Evolutionary conservation across 306 rosid genomes (phyloP).

Genomic region (Gastrolobium villosum): DNA sequence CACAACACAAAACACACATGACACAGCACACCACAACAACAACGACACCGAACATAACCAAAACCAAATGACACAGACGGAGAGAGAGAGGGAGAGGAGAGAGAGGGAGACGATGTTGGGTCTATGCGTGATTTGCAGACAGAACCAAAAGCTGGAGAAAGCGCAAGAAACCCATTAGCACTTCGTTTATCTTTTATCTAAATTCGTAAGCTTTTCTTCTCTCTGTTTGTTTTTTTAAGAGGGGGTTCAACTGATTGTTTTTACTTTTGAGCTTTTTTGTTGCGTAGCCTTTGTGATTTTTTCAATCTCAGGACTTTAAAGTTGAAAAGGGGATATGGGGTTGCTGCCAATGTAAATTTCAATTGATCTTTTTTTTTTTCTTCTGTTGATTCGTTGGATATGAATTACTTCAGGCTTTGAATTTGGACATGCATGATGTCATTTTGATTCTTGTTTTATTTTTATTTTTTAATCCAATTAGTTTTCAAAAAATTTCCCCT

Average conservation of each 20-base stretch:
- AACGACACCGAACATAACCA: slow-evolving; percentile 33
- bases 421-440: slow-evolving; percentile 45
- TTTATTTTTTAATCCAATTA: slow-evolving; percentile 4
- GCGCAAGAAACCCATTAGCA: background rate
- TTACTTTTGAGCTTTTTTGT: slow-evolving; percentile 17
- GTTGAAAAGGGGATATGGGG: slow-evolving; percentile 37
- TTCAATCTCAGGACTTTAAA: slow-evolving; percentile 5
- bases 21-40: slow-evolving; percentile 39
- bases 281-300: background rate
- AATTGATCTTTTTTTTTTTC: slow-evolving; percentile 35
- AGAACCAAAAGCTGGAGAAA: slow-evolving; percentile 19
- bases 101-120: slow-evolving; percentile 7
- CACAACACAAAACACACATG: slow-evolving; percentile 32
- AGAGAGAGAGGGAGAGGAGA: background rate
- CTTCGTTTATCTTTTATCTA: slow-evolving; percentile 42
- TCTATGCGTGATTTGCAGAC: slow-evolving; percentile 17
- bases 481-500: slow-evolving; percentile 6
- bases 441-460: slow-evolving; percentile 15
- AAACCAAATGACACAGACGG: slow-evolving; percentile 52
- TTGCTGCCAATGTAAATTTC: slow-evolving; percentile 40
- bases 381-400: slow-evolving; percentile 1
- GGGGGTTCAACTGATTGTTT: background rate
- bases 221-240: background rate
- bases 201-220: slow-evolving; percentile 59
- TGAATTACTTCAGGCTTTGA: slow-evolving; percentile 25